These are phyloP conservation scores for Pseudotsuga menziesii DNA, from an alignment of 75 land plant genomes.

Conservation along the genomic window DNA sequence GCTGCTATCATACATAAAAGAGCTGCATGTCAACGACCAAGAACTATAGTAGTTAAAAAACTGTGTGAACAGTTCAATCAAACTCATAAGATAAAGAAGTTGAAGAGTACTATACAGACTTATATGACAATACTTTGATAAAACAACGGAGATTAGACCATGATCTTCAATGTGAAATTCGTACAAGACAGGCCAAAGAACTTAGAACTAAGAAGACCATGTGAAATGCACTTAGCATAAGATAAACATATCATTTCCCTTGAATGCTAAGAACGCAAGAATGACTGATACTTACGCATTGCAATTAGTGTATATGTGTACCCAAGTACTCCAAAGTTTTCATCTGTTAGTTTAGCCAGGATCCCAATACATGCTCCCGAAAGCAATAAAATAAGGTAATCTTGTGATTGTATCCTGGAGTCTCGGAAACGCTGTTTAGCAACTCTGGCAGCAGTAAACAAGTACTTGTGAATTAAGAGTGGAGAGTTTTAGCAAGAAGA, in stretches of 20 bases:
- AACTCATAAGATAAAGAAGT: neutral
- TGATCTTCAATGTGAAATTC: neutral
- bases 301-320: constrained; percentile 93
- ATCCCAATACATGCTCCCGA: constrained; percentile 91
- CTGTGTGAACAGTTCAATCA: neutral
- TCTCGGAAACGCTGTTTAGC: constrained; percentile 88
- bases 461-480: neutral
- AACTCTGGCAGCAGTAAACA: constrained; percentile 34
- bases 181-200: neutral
- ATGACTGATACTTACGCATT: constrained; percentile 59
- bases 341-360: constrained; percentile 76
- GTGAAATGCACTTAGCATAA: neutral
- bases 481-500: neutral
- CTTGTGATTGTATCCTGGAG: constrained; percentile 70
- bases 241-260: neutral
- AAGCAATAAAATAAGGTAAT: constrained; percentile 80
- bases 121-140: neutral
- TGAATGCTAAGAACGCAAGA: neutral
- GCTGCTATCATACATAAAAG: constrained; percentile 86
- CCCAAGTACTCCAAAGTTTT: constrained; percentile 74
- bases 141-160: neutral
- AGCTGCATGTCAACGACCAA: constrained; percentile 43
- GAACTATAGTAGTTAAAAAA: neutral
- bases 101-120: neutral
- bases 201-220: neutral